Conservation (phyloP, 202 grass and related monocot genomes). For the Hordeum pubiflorum region DNA sequence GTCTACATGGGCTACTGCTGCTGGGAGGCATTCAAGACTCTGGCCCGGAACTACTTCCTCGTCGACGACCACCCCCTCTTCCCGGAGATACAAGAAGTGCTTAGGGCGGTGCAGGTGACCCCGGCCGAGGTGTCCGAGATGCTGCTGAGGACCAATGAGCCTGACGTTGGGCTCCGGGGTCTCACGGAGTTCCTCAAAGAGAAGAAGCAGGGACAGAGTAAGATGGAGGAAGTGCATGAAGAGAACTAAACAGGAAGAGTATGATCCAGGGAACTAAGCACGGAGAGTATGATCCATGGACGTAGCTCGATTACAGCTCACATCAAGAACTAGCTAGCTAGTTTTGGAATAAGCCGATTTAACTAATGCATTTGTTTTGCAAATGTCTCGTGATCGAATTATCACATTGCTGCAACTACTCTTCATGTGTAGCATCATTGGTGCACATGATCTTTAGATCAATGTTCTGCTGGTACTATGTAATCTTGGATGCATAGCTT, state of each 20-base stretch:
- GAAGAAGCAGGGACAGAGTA: not conserved
- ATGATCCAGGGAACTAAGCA: not conserved
- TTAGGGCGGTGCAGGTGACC: not conserved
- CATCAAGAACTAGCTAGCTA: not conserved
- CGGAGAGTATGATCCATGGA: not conserved
- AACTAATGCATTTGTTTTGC: not conserved
- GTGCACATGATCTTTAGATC: too few relatives aligned
- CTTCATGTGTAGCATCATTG: not conserved
- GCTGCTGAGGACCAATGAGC: not conserved
- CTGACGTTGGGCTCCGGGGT: not conserved
- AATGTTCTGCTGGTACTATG: too few relatives aligned
- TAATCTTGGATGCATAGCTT: not conserved
- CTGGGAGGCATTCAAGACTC: conserved; percentile 36
- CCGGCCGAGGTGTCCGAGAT: conserved; percentile 6
- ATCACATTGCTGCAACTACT: not conserved
- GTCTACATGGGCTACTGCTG: conserved; percentile 49
- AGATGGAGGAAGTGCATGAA: not conserved
- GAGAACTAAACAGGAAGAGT: not conserved
- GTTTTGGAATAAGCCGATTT: not conserved
- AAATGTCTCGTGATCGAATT: not conserved
- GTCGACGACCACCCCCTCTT: not conserved
- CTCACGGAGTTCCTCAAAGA: not conserved
- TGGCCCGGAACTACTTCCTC: conserved; percentile 31
- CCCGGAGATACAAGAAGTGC: not conserved
- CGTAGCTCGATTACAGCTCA: not conserved